Evolutionary conservation across 208 protist genomes (phyloP), one percentile per base, ranked within the genome.

Genomic region (Crithidia acanthocephali): DNA sequence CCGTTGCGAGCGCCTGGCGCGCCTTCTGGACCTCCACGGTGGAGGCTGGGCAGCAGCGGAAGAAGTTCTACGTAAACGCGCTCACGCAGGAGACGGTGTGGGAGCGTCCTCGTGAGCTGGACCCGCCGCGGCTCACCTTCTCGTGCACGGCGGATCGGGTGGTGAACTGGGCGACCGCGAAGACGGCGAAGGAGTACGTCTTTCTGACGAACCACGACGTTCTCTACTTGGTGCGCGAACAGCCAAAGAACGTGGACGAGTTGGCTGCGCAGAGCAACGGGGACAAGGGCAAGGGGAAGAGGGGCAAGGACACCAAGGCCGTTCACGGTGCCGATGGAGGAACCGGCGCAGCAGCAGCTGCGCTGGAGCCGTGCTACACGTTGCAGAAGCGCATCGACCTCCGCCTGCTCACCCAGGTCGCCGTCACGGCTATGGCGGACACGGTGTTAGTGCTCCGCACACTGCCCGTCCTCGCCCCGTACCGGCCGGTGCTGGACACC

Each of bases 381-480:
- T 61, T 93, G 11, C 71, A 83, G 22, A 93, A 92, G 55, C 83
- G 85, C 10, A 57, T 96, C 23, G 86, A 91, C 64, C 33, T 96
- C 50, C 84, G 87, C 9, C 79, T 91, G 2, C 74, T 96, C 18
- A 68, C 78, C 11, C 81, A 83, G 10, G 70, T 96, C 28, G 85
- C 83, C 35, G 55, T 94, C 7, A 89, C 81, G 13, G 68, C 64
- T 22, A 85, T 82, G 28, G 91, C 91, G 2, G 91, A 96, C 69
- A 78, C 81, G 10, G 55, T 92, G 59, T 28, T 94, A 6, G 44
- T 91, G n/a, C 32, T 96, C 33, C 88, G 91, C 37, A 73, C 86
- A 25, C 90, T 90, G 47, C 77, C 83, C 16, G 76, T 83, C 22
- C 58, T 70, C 10, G 67, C 73, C 10, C 86, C 90, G 11, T 89